Base-by-base conservation (phyloP, 1,284 basidiomycete species). In the Leccinum brunneo-olivaceum region DNA sequence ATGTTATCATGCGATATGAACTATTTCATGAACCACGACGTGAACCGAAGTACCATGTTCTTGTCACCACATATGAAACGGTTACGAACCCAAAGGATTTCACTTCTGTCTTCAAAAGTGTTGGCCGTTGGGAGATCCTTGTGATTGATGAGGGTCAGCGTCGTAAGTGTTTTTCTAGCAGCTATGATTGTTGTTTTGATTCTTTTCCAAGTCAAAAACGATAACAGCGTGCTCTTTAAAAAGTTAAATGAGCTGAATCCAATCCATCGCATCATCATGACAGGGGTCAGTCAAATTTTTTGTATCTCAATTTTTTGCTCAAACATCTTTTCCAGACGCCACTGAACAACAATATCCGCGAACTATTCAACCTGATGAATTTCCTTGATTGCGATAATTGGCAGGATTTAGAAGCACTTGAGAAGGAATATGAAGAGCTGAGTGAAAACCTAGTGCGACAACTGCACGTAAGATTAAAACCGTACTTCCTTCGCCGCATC, bases 121-220 rank as follows among this genome's bases (percentile, higher is more conserved):
- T 87, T 23, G 81, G 81, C n/a, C 74, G 90, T 38, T 98, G 94
- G 95, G 94, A 98, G 66, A 76, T 83, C 12, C 68, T 98, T 16
- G 76, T 96, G 18, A 81, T 98, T 6, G 94, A 98, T 55, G 94
- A 98, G 65, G 95, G 92, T 8, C 93, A 95, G 64, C 73, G 90
- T 50, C 68, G 90, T 92, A 61, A 70, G 84, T 73, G 16, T 35
- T 37, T 34, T 15, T 33, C 3, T 40, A 1, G 12, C 10, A 23
- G 4, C 1, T 33, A 29, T 29, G 41, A 18, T 27, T 34, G 42
- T 25, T 39, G 29, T 38, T 44, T 40, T 49, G 50, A 39, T 15
- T 30, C 18, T 27, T 4, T 41, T 39, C 14, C 52, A 90, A 58
- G 90, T 93, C 41, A 94, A 94, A 65, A 87, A 66, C 51, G 87